Conservation (phyloP, 2,329 filamentous ascomycete species). For the Trichoderma citrinoviride region DNA sequence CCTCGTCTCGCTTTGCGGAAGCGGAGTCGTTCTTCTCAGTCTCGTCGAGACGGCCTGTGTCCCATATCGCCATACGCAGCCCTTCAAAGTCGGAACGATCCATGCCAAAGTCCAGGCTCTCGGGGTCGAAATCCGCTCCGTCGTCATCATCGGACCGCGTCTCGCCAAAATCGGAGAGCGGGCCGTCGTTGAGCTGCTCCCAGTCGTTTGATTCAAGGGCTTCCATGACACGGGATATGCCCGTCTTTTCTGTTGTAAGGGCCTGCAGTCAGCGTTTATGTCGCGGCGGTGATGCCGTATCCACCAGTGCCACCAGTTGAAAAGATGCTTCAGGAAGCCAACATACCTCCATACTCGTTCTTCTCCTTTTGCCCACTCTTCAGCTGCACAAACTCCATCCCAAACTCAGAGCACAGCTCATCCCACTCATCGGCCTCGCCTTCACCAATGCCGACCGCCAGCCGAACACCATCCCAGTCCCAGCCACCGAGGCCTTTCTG, state of each 20-base stretch:
- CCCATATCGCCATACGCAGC: constrained; percentile 52
- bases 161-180: constrained; percentile 35
- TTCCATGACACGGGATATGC: constrained; percentile 57
- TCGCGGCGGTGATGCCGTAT: neutral
- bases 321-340: neutral
- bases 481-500: constrained; percentile 57
- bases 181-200: constrained; percentile 38
- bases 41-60: constrained; percentile 25
- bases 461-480: constrained; percentile 62
- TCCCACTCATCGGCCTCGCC: constrained; percentile 58
- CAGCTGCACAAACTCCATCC: constrained; percentile 63
- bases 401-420: constrained; percentile 54
- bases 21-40: constrained; percentile 30
- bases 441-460: constrained; percentile 57
- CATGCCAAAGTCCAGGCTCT: constrained; percentile 51
- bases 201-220: constrained; percentile 67
- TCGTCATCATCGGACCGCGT: constrained; percentile 32
- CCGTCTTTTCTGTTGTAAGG: constrained; percentile 50
- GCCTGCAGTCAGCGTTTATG: neutral
- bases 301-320: neutral
- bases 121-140: constrained; percentile 42
- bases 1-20: constrained; percentile 21
- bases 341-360: constrained; percentile 60
- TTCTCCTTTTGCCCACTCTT: constrained; percentile 38
- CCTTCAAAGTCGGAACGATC: constrained; percentile 53